Evolutionary conservation across 345 rosid species (phyloP), one percentile per base, ranked within the genome.

Genomic region (Hypericum androsaemum): DNA sequence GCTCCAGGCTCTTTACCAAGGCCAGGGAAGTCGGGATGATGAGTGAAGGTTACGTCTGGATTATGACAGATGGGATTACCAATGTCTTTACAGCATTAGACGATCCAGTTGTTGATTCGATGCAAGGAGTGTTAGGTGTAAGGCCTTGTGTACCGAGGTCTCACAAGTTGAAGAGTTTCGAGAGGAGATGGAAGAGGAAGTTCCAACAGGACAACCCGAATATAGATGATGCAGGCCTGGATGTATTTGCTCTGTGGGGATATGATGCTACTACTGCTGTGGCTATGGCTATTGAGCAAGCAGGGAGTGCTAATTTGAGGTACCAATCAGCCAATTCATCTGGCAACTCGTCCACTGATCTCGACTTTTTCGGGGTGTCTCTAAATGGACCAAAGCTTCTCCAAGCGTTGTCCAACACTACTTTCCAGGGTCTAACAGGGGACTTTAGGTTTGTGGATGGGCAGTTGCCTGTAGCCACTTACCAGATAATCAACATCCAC

Each of bases 211-310:
- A 13, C 46, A 47, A 56, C 36, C 41, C 64, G 12, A 37, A 17
- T 5, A 50, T 10, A 10, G n/a, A 8, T 11, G 15, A 38, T 8
- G n/a, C 14, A 7, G 65, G 46, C 40, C 37, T 39, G 0, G 49
- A 47, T 32, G 32, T 53, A 28, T 64, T 49, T n/a, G 59, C 59
- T 10, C 40, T 71, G n/a, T 46, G 74, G 74, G 76, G 74, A 12
- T 75, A 71, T 65, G 80, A 75, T 62, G 50, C 71, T 8, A 16
- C 65, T 48, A 67, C 68, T 51, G 80, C 74, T 55, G 39, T 71
- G 32, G 80, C 80, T 38, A 56, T 47, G 57, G 76, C 76, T 0
- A 63, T 54, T 11, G 77, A 75, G 67, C 62, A 46, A 37, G 22
- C 10, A 10, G 10, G 13, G 42, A 7, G 37, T 22, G 4, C 32